Base-by-base conservation (phyloP, 2,329 filamentous ascomycete genomes). In the Ploettnerulaceae sp. region DNA sequence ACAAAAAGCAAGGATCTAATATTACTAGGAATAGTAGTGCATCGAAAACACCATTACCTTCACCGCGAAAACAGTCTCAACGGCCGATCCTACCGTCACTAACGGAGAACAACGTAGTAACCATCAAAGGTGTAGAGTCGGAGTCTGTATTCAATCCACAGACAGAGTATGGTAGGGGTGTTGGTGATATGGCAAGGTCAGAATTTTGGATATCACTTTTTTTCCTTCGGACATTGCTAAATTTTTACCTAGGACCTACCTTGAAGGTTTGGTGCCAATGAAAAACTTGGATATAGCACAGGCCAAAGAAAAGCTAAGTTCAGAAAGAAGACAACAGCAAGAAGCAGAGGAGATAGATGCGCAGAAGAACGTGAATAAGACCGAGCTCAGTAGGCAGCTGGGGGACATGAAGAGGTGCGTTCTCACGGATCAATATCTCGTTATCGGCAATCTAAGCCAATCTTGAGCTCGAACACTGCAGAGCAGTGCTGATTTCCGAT, bases 361-460 rank as follows among this genome's bases (percentile, higher is more conserved):
- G 28, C 18, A 31, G 21, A 14, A 15, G 21, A 28, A 35, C n/a
- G 14, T 35, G 26, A 11, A 5, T 3, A 14, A 22, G 5, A 34
- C 22, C 12, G 21, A 40, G 15, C 20, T 47, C 15, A 41, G 29
- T 15, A 29, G 26, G 24, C 11, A 20, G 6, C 1, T 49, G 6
- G 36, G 41, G 20, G 24, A 49, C 41, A 48, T 46, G 37, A 34
- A 22, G 9, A 49, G 49, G 38, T 34, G 25, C 6, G n/a, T 12
- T 32, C 8, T 33, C 21, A 26, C 4, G 15, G 7, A 15, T 40
- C 9, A n/a, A n/a, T n/a, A n/a, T n/a, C n/a, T n/a, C n/a, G n/a
- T n/a, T n/a, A n/a, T n/a, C n/a, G n/a, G n/a, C n/a, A n/a, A n/a
- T n/a, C n/a, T n/a, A n/a, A n/a, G n/a, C n/a, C n/a, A n/a, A n/a